Conservation (phyloP, 2,329 filamentous ascomycete species). For the Ophiocordyceps unilateralis region DNA sequence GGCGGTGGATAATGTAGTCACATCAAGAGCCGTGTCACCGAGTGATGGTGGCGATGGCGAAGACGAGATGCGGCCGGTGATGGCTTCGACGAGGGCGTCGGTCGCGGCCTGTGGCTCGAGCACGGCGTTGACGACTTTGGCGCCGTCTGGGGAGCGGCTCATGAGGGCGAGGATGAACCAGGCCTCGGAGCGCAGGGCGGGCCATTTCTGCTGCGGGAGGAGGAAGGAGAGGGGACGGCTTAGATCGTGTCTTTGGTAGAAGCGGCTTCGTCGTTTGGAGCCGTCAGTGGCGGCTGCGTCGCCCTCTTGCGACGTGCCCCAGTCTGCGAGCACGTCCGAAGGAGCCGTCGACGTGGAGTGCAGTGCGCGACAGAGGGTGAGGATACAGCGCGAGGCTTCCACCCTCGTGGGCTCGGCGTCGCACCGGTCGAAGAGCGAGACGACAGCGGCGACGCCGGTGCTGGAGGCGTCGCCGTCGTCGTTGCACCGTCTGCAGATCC, state of each 20-base stretch:
- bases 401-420: conserved; percentile 36
- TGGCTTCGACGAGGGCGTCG: conserved; percentile 24
- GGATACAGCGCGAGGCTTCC: conserved; percentile 38
- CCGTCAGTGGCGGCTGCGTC: not conserved
- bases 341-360: conserved; percentile 20
- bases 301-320: not conserved
- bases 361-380: conserved; percentile 34
- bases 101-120: conserved; percentile 25
- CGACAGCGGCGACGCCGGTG: conserved; percentile 19
- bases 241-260: conserved; percentile 30
- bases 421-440: conserved; percentile 18
- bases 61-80: conserved; percentile 25
- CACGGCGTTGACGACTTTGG: conserved; percentile 23
- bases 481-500: conserved; percentile 25
- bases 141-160: conserved; percentile 32
- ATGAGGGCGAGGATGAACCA: conserved; percentile 47
- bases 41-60: conserved; percentile 1
- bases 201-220: conserved; percentile 39
- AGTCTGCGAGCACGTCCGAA: conserved; percentile 3
- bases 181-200: conserved; percentile 39
- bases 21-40: not conserved
- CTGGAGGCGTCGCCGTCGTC: conserved; percentile 11
- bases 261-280: conserved; percentile 11
- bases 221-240: conserved; percentile 29
- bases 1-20: not conserved